These are phyloP conservation scores for Crithidia thermophila DNA, from an alignment of 208 protist species.

Conservation along the genomic window DNA sequence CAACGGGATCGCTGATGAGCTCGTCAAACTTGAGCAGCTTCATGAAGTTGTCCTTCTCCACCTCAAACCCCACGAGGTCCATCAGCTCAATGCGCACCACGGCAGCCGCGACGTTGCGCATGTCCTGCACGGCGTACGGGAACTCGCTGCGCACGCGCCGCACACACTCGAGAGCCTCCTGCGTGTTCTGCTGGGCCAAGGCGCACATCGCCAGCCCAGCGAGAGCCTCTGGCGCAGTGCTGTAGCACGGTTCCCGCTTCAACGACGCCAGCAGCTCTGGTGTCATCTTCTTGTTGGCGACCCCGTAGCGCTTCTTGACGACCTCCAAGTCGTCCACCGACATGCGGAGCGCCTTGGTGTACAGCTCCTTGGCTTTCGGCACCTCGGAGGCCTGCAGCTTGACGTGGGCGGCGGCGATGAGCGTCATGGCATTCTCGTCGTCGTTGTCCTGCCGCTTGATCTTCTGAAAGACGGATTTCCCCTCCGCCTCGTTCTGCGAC, in stretches of 20 bases:
- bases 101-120: slow-evolving; percentile 74
- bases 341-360: slow-evolving; percentile 60
- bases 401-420: slow-evolving; percentile 68
- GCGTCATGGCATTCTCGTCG: slow-evolving; percentile 89
- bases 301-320: slow-evolving; percentile 57
- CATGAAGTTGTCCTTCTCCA: slow-evolving; percentile 81
- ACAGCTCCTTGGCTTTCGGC: slow-evolving; percentile 70
- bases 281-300: slow-evolving; percentile 77
- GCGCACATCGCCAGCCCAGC: slow-evolving; percentile 85
- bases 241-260: slow-evolving; percentile 82
- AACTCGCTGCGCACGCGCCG: slow-evolving; percentile 62
- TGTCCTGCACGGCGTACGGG: slow-evolving; percentile 71
- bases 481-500: slow-evolving; percentile 64
- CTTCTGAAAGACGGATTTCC: slow-evolving; percentile 55
- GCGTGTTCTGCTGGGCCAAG: slow-evolving; percentile 47
- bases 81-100: slow-evolving; percentile 88
- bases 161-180: slow-evolving; percentile 50
- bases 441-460: slow-evolving; percentile 76
- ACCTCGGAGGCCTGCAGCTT: slow-evolving; percentile 75
- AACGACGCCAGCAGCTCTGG: slow-evolving; percentile 64
- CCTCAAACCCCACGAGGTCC: slow-evolving; percentile 56
- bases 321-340: slow-evolving; percentile 54
- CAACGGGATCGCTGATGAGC: slow-evolving; percentile 54
- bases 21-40: slow-evolving; percentile 79
- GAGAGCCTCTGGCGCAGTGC: slow-evolving; percentile 74